A percentile compares a stretch with the other conserved stretches of the same genome.
Conservation (phyloP, 768 basidiomycete genomes). For the Auriscalpium orientale region DNA sequence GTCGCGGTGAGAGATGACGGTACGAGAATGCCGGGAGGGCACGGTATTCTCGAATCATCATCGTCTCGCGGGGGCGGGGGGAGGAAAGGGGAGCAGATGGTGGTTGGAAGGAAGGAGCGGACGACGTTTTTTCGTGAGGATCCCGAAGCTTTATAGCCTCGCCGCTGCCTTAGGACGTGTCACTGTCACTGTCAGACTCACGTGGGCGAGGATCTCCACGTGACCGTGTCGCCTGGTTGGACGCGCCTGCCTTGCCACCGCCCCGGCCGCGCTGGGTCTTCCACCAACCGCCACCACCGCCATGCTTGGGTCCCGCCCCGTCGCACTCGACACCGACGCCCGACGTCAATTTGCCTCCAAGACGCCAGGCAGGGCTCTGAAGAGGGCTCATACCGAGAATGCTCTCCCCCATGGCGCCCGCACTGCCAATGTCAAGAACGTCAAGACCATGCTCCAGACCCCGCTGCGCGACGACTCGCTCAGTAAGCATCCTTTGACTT, state of each 20-base stretch:
- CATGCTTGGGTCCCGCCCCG: conserved; percentile 16
- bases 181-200: not conserved
- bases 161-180: no score
- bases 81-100: not conserved
- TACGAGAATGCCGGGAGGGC: not conserved
- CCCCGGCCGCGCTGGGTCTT: not conserved
- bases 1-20: not conserved
- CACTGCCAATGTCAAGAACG: conserved; percentile 37
- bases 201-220: not conserved
- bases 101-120: not conserved
- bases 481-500: conserved; percentile 4
- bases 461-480: conserved; percentile 28
- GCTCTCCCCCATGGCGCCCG: conserved; percentile 29
- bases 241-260: not conserved
- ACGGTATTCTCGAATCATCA: not conserved
- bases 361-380: conserved; percentile 47
- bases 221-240: not conserved
- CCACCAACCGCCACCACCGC: not conserved
- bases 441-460: conserved; percentile 26
- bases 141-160: not conserved
- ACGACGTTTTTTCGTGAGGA: not conserved
- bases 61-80: not conserved
- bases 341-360: conserved; percentile 25
- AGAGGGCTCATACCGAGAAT: conserved; percentile 41
- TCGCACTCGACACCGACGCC: conserved; percentile 22